Percentiles rank a stretch among this genome's conserved stretches.
Evolutionary conservation across 805 yeast species (phyloP).

Genomic region (Zygoascus bituminiphila): DNA sequence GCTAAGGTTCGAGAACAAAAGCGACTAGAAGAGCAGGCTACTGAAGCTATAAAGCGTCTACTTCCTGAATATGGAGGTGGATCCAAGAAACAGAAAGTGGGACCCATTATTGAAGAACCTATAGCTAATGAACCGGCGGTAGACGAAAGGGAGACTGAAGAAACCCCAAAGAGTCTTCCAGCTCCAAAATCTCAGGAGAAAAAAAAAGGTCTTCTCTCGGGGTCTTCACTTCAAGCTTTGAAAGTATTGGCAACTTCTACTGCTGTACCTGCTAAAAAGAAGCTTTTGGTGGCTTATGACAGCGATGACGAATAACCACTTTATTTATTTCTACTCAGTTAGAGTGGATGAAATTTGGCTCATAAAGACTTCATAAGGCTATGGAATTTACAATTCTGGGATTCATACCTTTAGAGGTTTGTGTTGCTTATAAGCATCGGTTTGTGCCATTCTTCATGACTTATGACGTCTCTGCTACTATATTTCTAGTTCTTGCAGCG

Average conservation of each 20-base stretch:
- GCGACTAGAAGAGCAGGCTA: conserved; percentile 43
- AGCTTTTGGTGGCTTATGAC: conserved; percentile 4
- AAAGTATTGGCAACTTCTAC: conserved; percentile 1
- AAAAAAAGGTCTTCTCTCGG: conserved; percentile 1
- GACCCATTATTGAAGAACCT: conserved; percentile 1
- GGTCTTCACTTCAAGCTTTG: conserved; percentile 1
- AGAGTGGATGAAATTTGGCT: no score
- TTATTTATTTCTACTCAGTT: conserved; percentile 3
- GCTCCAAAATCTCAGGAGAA: not conserved
- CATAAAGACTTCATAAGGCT: no score
- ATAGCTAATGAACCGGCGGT: conserved; percentile 6
- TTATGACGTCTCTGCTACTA: no score
- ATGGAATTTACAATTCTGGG: no score
- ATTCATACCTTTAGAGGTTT: no score
- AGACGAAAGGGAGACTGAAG: conserved; percentile 1
- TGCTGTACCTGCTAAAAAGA: not conserved
- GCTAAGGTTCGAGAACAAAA: conserved; percentile 44
- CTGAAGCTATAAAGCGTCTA: conserved; percentile 33
- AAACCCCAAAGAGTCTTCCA: not conserved
- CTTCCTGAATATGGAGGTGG: conserved; percentile 33
- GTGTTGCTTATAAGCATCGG: no score
- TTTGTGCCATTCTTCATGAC: no score
- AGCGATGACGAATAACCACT: conserved; percentile 3
- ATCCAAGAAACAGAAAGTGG: not conserved
- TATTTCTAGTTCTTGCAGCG: no score